A percentile compares a stretch with the other conserved stretches of the same genome.
Conservation (phyloP, 2,329 filamentous ascomycete species). For the Aspergillus fumigatus region DNA sequence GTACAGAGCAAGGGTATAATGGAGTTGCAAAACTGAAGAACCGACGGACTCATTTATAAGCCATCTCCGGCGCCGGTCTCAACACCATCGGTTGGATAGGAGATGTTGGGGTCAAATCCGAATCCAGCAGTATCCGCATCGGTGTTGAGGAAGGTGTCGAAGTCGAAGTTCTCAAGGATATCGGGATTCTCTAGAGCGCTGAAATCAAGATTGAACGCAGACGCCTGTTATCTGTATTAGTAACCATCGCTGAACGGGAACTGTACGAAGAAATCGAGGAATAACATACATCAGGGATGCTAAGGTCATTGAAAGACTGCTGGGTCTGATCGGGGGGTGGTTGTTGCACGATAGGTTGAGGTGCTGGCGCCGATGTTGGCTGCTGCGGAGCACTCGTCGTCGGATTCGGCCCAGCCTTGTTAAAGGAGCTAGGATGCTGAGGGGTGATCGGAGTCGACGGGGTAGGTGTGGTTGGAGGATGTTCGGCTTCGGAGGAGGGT, state of each 20-base stretch:
- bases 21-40: constrained; percentile 30
- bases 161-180: constrained; percentile 56
- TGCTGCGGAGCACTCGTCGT: constrained; percentile 29
- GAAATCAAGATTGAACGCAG: constrained; percentile 41
- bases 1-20: constrained; percentile 39
- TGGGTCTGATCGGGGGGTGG: constrained; percentile 31
- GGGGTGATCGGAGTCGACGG: constrained; percentile 48
- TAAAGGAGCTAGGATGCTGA: constrained; percentile 43
- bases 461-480: constrained; percentile 45
- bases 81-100: constrained; percentile 39
- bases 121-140: constrained; percentile 42
- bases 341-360: constrained; percentile 31
- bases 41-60: constrained; percentile 33
- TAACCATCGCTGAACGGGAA: not conserved
- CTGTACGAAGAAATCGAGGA: not conserved
- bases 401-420: constrained; percentile 35
- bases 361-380: constrained; percentile 33
- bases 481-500: constrained; percentile 43
- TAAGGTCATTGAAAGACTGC: constrained; percentile 30
- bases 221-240: constrained; percentile 23
- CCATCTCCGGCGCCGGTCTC: constrained; percentile 38
- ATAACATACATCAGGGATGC: constrained; percentile 35
- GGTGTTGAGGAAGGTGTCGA: constrained; percentile 62
- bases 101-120: constrained; percentile 39
- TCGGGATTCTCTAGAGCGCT: constrained; percentile 43